Evolutionary conservation across 371 early-diverging fungal species (phyloP), one percentile per base, ranked within the genome.

Genomic region (Cokeromyces recurvatus): DNA sequence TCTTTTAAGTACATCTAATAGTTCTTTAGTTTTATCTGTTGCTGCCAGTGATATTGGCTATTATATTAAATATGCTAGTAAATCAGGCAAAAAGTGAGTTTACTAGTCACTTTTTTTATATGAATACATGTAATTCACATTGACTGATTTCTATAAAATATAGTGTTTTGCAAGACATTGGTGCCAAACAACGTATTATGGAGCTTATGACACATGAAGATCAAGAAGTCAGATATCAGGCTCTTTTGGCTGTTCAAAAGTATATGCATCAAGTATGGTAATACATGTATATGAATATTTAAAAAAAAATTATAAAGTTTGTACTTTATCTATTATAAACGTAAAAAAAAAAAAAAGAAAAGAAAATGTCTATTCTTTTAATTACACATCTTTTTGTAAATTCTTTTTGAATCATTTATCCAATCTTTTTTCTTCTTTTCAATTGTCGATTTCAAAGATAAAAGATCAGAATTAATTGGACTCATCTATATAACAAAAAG

Each of bases 181-280:
- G 97, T 27, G 91, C 91, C 25, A 98, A 98, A 74, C 83, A 89
- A 31, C 79, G 85, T 38, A 85, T 96, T 47, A 96, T 98, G 97
- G 91, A 87, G 60, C 74, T 95, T 43, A 95, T 98, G 95, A 78
- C 89, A 12, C 84, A 88, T 53, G 83, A 82, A 38, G 79, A 88
- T 52, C 66, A 81, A 16, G 92, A 91, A 59, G 94, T 95, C 34
- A 76, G 89, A 62, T 94, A 94, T 62, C 89, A 94, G 55, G 93
- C 95, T 21, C 76, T 95, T 35, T 55, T 86, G 35, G 91, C 95
- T 14, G 87, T 89, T 38, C 96, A 95, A 66, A 87, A 88, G 69
- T 85, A 85, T 51, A 58, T 58, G 59, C 49, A 58, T 25, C 58
- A 58, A 53, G 58, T 53, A 52, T 58, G 52, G 53, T 58, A 52